These are phyloP conservation scores for Trametes cubensis DNA, from an alignment of 768 basidiomycete genomes.

Conservation along the genomic window DNA sequence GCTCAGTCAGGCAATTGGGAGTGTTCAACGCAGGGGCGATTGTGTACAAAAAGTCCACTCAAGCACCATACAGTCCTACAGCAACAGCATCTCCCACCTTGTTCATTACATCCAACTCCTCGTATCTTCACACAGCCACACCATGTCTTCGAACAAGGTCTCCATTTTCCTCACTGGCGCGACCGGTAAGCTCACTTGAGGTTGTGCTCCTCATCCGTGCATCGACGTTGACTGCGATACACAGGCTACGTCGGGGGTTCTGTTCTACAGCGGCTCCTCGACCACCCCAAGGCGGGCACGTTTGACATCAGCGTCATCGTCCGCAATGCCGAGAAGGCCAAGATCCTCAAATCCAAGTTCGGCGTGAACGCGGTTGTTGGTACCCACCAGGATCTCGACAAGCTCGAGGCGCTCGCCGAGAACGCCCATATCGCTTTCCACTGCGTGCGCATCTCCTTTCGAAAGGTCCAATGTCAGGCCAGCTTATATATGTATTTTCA, in stretches of 20 bases:
- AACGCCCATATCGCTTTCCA: slow-evolving; percentile 44
- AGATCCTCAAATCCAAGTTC: slow-evolving; percentile 27
- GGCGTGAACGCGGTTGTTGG: slow-evolving; percentile 28
- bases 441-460: slow-evolving; percentile 15
- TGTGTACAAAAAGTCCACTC: no score
- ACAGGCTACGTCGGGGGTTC: slow-evolving; percentile 61
- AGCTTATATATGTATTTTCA: no score
- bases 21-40: no score
- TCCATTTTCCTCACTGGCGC: slow-evolving; percentile 49
- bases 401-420: slow-evolving; percentile 43
- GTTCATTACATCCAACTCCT: no score
- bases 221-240: background rate
- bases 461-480: no score
- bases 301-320: slow-evolving; percentile 52
- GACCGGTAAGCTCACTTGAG: slow-evolving; percentile 38
- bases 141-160: slow-evolving; percentile 30
- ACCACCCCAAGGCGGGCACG: slow-evolving; percentile 44
- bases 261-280: slow-evolving; percentile 51
- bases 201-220: background rate
- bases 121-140: background rate
- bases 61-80: no score
- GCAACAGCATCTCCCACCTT: no score
- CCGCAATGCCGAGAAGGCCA: slow-evolving; percentile 45
- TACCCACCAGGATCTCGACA: slow-evolving; percentile 35
- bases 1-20: no score